Conservation (phyloP, 1,284 basidiomycete species). For the Trametes polyzona region DNA sequence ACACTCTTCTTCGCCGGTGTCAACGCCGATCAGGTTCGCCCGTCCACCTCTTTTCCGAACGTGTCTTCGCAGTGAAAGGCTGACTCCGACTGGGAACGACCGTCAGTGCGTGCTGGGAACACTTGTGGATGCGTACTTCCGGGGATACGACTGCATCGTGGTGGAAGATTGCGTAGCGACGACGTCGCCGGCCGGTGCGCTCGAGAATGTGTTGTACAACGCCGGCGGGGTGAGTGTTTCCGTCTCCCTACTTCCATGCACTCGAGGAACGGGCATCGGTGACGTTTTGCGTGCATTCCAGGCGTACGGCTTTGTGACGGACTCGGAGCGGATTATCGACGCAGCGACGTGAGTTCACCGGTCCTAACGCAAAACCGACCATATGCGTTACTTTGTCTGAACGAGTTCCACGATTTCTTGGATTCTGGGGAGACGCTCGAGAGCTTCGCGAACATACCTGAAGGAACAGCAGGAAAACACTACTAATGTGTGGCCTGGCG, state of each 20-base stretch:
- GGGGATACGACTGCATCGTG: constrained; percentile 65
- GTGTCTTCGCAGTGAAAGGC: neutral
- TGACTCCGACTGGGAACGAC: neutral
- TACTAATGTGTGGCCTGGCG: too few relatives aligned
- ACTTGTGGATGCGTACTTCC: constrained; percentile 62
- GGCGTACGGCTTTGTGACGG: constrained; percentile 66
- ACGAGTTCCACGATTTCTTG: neutral
- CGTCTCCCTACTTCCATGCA: neutral
- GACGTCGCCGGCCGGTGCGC: constrained; percentile 61
- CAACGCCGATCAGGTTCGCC: constrained; percentile 64
- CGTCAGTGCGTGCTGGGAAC: constrained; percentile 74
- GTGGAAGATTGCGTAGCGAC: constrained; percentile 64
- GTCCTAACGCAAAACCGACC: too few relatives aligned
- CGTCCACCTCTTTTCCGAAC: neutral
- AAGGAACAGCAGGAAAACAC: neutral
- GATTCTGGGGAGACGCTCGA: neutral
- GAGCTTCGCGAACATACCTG: neutral
- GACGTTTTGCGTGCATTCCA: constrained; percentile 28
- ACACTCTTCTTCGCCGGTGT: constrained; percentile 69
- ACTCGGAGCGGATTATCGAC: constrained; percentile 38
- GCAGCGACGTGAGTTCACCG: constrained; percentile 5
- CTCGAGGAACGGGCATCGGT: neutral
- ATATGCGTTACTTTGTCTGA: too few relatives aligned
- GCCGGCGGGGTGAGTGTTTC: constrained; percentile 49
- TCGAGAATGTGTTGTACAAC: constrained; percentile 64